Base-by-base conservation (phyloP, 352 stramenopile species). In the Phytophthora pseudosyringae region DNA sequence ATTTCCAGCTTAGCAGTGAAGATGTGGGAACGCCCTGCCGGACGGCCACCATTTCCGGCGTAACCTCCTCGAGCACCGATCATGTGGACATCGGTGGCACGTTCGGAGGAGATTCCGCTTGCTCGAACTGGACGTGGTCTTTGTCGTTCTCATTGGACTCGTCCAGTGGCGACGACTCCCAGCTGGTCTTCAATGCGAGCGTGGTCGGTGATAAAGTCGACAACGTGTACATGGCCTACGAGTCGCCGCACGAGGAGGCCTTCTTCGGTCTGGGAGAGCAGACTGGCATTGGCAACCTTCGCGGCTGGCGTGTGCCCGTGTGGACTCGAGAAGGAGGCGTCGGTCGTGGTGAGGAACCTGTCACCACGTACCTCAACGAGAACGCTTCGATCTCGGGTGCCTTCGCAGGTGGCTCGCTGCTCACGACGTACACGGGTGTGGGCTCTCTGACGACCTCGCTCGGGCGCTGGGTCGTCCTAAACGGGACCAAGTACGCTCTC, bases 281-380 rank as follows among this genome's bases (percentile, higher is more conserved):
- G 43, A 69, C 52, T 38, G 65, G 65, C 10, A 73, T 69, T 25
- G 65, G 59, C 3, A 58, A 69, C 26, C 59, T 73, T 29, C 65
- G 65, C 10, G 65, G 65, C 7, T 73, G 65, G 51, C 53, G 59
- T 9, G 50, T 73, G 15, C 65, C 65, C 1, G 59, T 73, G 3
- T 73, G 65, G 65, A 69, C 46, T 35, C 65, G 59, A 21, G 65
- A 69, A 40, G 59, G 59, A 10, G 65, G 59, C 11, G 65, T 61
- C 12, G 65, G 65, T 46, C 65, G 64, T 15, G 64, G 64, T 3
- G 64, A 68, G 15, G 64, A 72, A 13, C 52, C 65, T 11, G 40
- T 73, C 28, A 73, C 65, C 46, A 66, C 52, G 12, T 64, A 66
- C n/a, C 59, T 73, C 35, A 73, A 73, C 28, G 46, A 49, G 29